Conservation (phyloP, 768 basidiomycete species). For the Coprinopsis cinerea region DNA sequence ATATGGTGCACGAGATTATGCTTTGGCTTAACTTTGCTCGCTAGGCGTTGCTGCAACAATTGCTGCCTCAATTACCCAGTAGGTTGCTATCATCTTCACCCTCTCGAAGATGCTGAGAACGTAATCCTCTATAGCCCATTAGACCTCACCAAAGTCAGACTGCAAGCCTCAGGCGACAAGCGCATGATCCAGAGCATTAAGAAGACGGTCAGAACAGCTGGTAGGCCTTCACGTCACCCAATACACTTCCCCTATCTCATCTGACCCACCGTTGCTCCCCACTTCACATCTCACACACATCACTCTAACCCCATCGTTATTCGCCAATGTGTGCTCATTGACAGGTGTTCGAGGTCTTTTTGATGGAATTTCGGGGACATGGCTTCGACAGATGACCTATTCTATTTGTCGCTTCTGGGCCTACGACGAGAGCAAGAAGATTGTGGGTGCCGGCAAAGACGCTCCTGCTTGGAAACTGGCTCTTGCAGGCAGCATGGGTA, state of each 20-base stretch:
- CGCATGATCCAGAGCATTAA: slow-evolving; percentile 78
- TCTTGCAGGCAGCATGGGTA: slow-evolving; percentile 80
- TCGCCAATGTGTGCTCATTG: slow-evolving; percentile 16
- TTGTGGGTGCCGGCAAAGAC: slow-evolving; percentile 65
- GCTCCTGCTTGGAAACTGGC: slow-evolving; percentile 80
- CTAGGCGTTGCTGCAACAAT: slow-evolving; percentile 75
- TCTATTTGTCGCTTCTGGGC: slow-evolving; percentile 92
- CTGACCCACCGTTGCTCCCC: neutral
- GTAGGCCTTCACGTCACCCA: slow-evolving; percentile 30
- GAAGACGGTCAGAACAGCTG: slow-evolving; percentile 80
- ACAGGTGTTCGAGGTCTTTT: slow-evolving; percentile 64
- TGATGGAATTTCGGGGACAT: slow-evolving; percentile 84
- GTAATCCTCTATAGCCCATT: slow-evolving; percentile 49
- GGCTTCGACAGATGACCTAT: slow-evolving; percentile 91
- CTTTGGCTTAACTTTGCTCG: neutral
- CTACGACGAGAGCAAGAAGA: slow-evolving; percentile 86
- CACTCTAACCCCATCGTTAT: slow-evolving; percentile 27
- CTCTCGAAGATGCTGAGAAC: neutral
- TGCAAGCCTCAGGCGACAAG: slow-evolving; percentile 91
- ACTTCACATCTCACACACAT: neutral
- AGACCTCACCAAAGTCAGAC: slow-evolving; percentile 85
- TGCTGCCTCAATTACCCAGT: slow-evolving; percentile 87
- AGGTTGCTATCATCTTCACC: slow-evolving; percentile 18
- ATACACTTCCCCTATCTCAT: slow-evolving; percentile 22
- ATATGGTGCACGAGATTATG: neutral